Evolutionary conservation across 2,329 filamentous ascomycete species (phyloP), one percentile per base, ranked within the genome.

Genomic region (Fusarium humuli): DNA sequence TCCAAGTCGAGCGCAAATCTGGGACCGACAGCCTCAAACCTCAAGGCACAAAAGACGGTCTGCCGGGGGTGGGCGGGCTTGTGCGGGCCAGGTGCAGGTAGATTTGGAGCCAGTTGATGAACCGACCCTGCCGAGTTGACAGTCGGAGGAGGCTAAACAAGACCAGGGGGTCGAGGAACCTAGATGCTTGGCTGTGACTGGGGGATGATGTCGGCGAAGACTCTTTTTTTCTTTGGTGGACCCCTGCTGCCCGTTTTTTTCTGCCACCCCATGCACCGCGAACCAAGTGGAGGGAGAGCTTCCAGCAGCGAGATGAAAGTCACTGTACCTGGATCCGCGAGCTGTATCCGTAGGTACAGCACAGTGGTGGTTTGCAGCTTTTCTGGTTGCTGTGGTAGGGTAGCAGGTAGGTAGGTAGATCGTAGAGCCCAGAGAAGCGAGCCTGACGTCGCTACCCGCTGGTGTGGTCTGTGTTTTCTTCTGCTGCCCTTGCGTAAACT

Each of bases 41-140:
- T 60, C 65, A 65, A 72, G 62, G 68, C 61, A 68, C 62, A 75
- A 75, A 75, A 75, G 73, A 75, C 72, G 73, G 73, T 75, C 73
- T 75, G 73, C 72, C 57, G 65, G 72, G 73, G 70, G 73, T 72
- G 70, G 50, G 71, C 57, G 72, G 66, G 55, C 56, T 50, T 73
- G 73, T 50, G 71, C 57, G 72, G 67, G 54, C 53, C 56, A 58
- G 47, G 48, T 56, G 49, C 67, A 64, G 66, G 68, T 66, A 64
- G 73, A 55, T 64, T 74, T 67, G 59, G 66, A 69, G 66, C 73
- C 72, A 75, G 73, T 75, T 75, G 73, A 75, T 46, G 63, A 74
- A 75, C 70, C 69, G 64, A 73, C 73, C 72, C 73, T 75, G 69
- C 67, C 72, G 73, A 73, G 67, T 75, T 74, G 70, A 75, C 73